Evolutionary conservation across 2,329 filamentous ascomycete genomes (phyloP).

Genomic region (Chalara sp.): DNA sequence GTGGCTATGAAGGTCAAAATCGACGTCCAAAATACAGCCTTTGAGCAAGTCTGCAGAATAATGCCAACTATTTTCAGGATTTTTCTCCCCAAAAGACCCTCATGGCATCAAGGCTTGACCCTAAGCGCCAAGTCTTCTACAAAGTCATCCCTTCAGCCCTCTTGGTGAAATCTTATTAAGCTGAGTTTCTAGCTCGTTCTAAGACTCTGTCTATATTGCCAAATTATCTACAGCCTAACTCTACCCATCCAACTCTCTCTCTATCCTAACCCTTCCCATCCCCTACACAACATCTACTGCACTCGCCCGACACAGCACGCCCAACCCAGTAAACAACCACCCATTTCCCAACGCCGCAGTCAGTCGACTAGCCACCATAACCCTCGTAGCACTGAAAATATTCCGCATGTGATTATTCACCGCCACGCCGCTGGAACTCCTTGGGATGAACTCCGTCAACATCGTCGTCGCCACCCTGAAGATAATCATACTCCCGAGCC

Average conservation of each 20-base stretch:
- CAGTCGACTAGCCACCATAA: constrained; percentile 60
- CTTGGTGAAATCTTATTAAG: no score
- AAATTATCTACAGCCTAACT: no score
- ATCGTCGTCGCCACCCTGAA: constrained; percentile 55
- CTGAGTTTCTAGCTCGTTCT: no score
- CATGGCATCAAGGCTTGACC: no score
- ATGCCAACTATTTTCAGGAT: no score
- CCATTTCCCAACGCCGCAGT: constrained; percentile 66
- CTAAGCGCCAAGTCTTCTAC: no score
- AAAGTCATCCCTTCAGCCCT: no score
- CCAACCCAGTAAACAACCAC: constrained; percentile 64
- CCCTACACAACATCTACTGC: constrained; percentile 52
- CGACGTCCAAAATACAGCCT: no score
- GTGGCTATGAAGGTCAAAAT: no score
- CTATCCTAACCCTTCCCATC: constrained; percentile 52
- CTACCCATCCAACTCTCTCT: constrained; percentile 45
- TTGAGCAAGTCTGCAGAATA: no score
- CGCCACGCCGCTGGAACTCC: constrained; percentile 66
- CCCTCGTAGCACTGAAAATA: constrained; percentile 67
- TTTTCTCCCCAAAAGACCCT: no score
- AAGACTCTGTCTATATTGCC: no score
- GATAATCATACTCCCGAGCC: constrained; percentile 67
- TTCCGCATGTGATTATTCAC: constrained; percentile 78
- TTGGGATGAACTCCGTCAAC: constrained; percentile 77
- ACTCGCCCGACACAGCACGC: constrained; percentile 48